These are phyloP conservation scores for Erigeron philadelphicus DNA, from an alignment of 140 eudicot species.

Conservation along the genomic window DNA sequence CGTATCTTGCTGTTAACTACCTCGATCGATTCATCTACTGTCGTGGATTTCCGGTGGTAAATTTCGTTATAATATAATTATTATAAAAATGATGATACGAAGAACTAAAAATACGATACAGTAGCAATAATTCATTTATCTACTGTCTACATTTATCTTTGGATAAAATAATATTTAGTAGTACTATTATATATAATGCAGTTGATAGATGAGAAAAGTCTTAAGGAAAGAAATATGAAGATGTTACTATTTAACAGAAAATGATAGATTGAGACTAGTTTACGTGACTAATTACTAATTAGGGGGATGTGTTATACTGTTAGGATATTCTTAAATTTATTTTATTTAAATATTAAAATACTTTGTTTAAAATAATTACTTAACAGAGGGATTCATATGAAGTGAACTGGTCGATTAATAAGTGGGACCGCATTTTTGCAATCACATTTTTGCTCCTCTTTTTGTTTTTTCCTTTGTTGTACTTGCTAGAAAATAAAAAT, in stretches of 20 bases:
- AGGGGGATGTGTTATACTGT: background rate
- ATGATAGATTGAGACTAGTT: background rate
- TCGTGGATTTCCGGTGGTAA: slow-evolving; percentile 69
- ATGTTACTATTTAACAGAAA: slow-evolving; percentile 3
- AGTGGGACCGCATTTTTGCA: slow-evolving; percentile 27
- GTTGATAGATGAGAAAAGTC: background rate
- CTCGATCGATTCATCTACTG: slow-evolving; percentile 73
- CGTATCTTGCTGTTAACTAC: slow-evolving; percentile 84
- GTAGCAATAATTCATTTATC: background rate
- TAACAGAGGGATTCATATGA: slow-evolving; percentile 27
- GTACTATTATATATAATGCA: background rate
- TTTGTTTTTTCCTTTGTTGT: slow-evolving; percentile 38
- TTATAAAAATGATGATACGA: no score
- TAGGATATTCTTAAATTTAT: slow-evolving; percentile 2
- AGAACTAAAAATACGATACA: no score
- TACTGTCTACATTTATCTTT: background rate
- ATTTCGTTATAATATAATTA: slow-evolving; percentile 9
- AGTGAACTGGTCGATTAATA: slow-evolving; percentile 30
- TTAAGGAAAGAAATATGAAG: slow-evolving; percentile 10
- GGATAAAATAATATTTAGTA: background rate
- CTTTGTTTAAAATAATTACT: slow-evolving; percentile 15
- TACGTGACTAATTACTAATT: slow-evolving; percentile 9
- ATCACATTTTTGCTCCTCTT: slow-evolving; percentile 36
- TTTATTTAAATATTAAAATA: no score
- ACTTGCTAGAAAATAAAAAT: slow-evolving; percentile 19